Evolutionary conservation across 192 early-diverging fungal genomes (phyloP), one percentile per base, ranked within the genome.

Genomic region (Cetraspora pellucida): DNA sequence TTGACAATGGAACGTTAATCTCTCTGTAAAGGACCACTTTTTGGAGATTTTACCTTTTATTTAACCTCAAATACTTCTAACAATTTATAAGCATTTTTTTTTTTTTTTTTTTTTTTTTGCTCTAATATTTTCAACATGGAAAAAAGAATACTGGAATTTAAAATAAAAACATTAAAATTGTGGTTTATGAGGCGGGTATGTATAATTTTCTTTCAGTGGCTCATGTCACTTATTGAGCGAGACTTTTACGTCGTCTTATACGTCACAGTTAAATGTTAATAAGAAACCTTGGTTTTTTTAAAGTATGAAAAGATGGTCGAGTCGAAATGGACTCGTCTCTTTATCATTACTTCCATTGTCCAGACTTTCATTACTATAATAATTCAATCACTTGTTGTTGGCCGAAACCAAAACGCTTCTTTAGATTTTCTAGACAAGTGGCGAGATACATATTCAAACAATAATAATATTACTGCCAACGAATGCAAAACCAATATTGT

Each of bases 241-340:
- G 11, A 23, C 11, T 60, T 60, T 16, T 23, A 25, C 21, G 23
- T 23, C 11, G n/a, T 7, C 13, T 2, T 11, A 25, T 25, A 58
- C 10, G 57, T 23, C 11, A 58, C n/a, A n/a, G 2, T 58, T 23
- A 23, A 3, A 10, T 58, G 25, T 11, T 23, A 17, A 3, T 25
- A 58, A 11, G 13, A 58, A 23, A 23, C 10, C 21, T 58, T 58
- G n/a, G 11, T n/a, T 58, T 8, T 30, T 30, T n/a, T 68, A 25
- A 25, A 68, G 66, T 49, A 68, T 47, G 21, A 45, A 21, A 68
- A 44, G 44, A 0, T 68, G 11, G 23, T 44, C 13, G 66, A 68
- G 47, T 68, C 66, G n/a, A 68, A 68, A 68, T 68, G 66, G 66
- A 68, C 66, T 14, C 45, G n/a, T 8, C 21, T 23, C 23, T 68